Percentiles rank a stretch among this genome's conserved stretches.
Conservation (phyloP, 768 basidiomycete species). For the Ramaria sp. region DNA sequence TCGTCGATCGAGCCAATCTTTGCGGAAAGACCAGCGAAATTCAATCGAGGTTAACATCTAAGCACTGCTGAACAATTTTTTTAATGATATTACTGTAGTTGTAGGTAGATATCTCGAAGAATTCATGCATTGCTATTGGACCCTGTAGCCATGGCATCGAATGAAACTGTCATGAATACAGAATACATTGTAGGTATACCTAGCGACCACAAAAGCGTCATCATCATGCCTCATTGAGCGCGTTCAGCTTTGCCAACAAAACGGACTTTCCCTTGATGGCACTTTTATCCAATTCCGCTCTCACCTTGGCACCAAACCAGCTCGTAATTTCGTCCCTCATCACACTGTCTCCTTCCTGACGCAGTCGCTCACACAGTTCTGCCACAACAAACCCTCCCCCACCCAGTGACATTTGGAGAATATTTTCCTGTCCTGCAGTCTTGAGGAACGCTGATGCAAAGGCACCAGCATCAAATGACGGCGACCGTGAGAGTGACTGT, state of each 20-base stretch:
- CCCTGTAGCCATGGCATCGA: no score
- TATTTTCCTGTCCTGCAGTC: conserved; percentile 39
- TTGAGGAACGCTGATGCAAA: conserved; percentile 54
- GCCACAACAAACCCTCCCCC: conserved; percentile 70
- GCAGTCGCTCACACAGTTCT: conserved; percentile 55
- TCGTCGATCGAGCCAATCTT: no score
- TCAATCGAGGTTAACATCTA: no score
- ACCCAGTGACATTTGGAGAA: conserved; percentile 43
- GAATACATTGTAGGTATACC: background rate
- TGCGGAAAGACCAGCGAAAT: no score
- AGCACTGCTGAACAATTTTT: no score
- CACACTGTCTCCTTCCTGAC: conserved; percentile 13
- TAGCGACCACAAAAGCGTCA: background rate
- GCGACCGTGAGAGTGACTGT: conserved; percentile 38
- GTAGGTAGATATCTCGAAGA: no score
- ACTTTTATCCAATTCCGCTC: conserved; percentile 37
- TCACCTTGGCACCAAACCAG: conserved; percentile 48
- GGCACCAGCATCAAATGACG: conserved; percentile 42
- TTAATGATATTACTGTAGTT: no score
- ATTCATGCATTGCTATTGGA: no score
- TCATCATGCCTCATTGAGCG: conserved; percentile 13
- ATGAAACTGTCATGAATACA: no score
- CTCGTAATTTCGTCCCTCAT: conserved; percentile 25
- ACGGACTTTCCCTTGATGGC: conserved; percentile 63
- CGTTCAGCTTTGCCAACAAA: conserved; percentile 47